Evolutionary conservation across 176 grass and related monocot genomes (phyloP), one percentile per base, ranked within the genome.

Genomic region (Carex kokanica): DNA sequence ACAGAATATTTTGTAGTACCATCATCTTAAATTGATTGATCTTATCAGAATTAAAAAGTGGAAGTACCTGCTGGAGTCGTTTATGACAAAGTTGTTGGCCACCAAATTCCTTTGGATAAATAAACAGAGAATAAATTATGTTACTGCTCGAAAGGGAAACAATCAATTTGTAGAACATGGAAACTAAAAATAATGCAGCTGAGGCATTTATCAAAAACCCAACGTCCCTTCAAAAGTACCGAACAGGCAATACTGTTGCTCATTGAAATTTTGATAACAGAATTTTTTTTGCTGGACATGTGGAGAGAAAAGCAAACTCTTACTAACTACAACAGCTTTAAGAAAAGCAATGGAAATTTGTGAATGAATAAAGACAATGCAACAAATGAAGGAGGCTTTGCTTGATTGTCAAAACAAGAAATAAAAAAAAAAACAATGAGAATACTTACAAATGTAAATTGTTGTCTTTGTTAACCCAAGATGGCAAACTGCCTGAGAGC

Each of bases 401-500:
- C 20, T 24, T 61, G 18, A 40, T 41, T 69, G 14, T 9, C 32
- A 40, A 69, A 40, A 61, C 59, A 61, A 61, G 20, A 43, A 89
- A 5, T 21, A 24, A 14, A 13, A 49, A 29, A 75, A 52, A 25
- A 53, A n/a, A n/a, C n/a, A n/a, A 4, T 55, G 15, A 32, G 25
- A 77, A 55, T 55, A 90, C 94, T 45, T 94, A 94, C 94, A 97
- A 62, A 55, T 92, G 74, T 52, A 89, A 88, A 78, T 88, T 88
- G 66, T 64, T 88, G 49, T 25, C 23, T 74, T 88, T 36, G 32
- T 78, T 84, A 80, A 90, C 88, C 94, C 94, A 97, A 84, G 94
- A 89, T 83, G 94, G 90, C 87, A 97, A 89, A 54, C 84, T 92
- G 84, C 94, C 94, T 47, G 86, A 87, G 8, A 97, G 85, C 85